phyloP scores from a whole-genome alignment of 306 rosid genomes.

The Hippophae gyantsensis region DNA sequence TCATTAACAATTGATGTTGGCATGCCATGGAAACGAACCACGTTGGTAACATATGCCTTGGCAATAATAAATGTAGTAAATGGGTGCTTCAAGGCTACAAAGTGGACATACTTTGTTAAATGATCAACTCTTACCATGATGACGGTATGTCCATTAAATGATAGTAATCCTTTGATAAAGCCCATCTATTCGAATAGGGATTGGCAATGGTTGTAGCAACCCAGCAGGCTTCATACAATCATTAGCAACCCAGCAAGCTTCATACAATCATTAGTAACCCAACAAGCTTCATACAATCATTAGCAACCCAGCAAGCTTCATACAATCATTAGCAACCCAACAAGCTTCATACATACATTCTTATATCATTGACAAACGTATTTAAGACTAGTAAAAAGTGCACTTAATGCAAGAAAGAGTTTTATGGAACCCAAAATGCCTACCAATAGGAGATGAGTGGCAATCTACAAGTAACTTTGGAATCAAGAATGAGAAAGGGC shows the following conservation, averaged over 20 bases:
- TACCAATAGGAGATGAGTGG: too few relatives aligned
- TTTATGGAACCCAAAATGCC: not conserved
- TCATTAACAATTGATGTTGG: too few relatives aligned
- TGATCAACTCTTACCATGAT: too few relatives aligned
- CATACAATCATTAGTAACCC: not conserved
- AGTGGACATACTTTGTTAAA: too few relatives aligned
- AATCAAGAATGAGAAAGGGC: too few relatives aligned
- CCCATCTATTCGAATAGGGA: not conserved
- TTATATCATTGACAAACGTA: too few relatives aligned
- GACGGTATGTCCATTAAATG: not conserved
- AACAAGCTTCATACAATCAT: not conserved
- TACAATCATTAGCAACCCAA: not conserved
- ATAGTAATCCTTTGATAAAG: not conserved
- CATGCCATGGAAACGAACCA: too few relatives aligned
- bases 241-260: not conserved
- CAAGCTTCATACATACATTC: not conserved
- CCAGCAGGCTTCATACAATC: not conserved
- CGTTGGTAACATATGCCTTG: too few relatives aligned
- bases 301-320: not conserved
- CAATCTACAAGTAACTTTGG: too few relatives aligned
- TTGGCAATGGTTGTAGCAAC: not conserved
- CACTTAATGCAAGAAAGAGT: not conserved
- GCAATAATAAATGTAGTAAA: too few relatives aligned
- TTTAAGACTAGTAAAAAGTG: not conserved
- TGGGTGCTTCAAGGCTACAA: too few relatives aligned